phyloP scores from a whole-genome alignment of 768 basidiomycete genomes.

The Termitomyces titanicus region DNA sequence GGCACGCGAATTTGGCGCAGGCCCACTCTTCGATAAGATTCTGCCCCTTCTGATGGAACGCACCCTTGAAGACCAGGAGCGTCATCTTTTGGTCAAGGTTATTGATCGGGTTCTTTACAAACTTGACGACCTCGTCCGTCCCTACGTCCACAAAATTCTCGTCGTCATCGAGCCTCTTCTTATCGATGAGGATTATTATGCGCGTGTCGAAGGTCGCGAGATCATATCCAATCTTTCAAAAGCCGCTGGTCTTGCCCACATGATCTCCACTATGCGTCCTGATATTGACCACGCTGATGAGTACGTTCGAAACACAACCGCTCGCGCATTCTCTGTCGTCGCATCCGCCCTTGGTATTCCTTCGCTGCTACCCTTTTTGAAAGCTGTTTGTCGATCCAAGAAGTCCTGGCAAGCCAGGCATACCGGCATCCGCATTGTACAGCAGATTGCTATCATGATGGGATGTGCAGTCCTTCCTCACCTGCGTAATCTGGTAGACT shows the following conservation, averaged over 20 bases:
- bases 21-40: constrained; percentile 98
- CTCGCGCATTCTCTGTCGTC: constrained; percentile 97
- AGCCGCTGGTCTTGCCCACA: constrained; percentile 97
- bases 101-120: constrained; percentile 99
- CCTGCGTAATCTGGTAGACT: constrained; percentile 92
- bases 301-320: constrained; percentile 98
- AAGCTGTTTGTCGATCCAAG: constrained; percentile 97
- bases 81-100: constrained; percentile 96
- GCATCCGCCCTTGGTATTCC: constrained; percentile 98
- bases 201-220: constrained; percentile 96
- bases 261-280: constrained; percentile 99
- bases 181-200: constrained; percentile 97
- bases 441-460: constrained; percentile 99
- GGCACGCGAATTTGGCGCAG: constrained; percentile 97
- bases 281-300: constrained; percentile 99
- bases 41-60: constrained; percentile 97
- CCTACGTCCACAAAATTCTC: constrained; percentile 98
- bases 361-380: constrained; percentile 94
- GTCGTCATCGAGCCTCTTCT: constrained; percentile 99
- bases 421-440: constrained; percentile 98
- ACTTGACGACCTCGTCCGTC: constrained; percentile 96
- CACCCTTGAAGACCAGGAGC: constrained; percentile 96
- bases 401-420: constrained; percentile 99
- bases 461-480: constrained; percentile 98
- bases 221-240: constrained; percentile 99